Base-by-base conservation (phyloP, 495 filamentous ascomycete genomes). In the Arthonia radiata region DNA sequence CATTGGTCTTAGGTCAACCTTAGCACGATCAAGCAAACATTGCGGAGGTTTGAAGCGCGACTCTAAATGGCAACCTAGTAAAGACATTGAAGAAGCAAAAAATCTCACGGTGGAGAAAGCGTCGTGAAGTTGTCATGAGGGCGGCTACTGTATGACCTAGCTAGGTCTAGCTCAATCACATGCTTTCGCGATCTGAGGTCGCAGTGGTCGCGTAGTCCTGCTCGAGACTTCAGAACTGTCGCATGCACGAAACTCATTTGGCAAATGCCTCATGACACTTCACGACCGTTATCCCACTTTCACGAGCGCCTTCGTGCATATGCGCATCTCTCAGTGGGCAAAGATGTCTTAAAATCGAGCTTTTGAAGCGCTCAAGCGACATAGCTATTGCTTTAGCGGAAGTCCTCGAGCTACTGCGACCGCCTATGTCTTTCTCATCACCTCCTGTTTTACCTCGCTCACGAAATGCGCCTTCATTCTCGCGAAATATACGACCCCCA, bases 11-110 rank as follows among this genome's bases (percentile, higher is more conserved):
- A 89, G 86, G 71, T 70, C 70, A 81, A 80, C 76, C 75, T 82
- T 82, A 97, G 86, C 86, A 78, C 86, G 86, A 80, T 48, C 42
- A 62, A 69, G 83, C 67, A 81, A 82, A 80, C 64, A 93, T 59
- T 74, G 80, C 15, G 33, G 39, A 51, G 44, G 64, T 78, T 70
- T 76, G 68, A 67, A 71, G 77, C 86, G 86, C 89, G 86, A 97
- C 86, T 97, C 86, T 97, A n/a, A 97, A 83, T 80, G 78, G 78
- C 63, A 68, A 75, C 71, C 81, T 86, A 72, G 37, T 36, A 53
- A 59, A 62, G 71, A 86, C 73, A 89, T 83, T 78, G 54, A 30
- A 52, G 53, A 58, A 57, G 51, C 64, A 61, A 54, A 59, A 52
- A 48, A 46, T 31, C 10, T 15, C 6, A 22, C 7, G 11, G 19